Base-by-base conservation (phyloP, 2,329 filamentous ascomycete genomes). In the Sclerotinia sclerotiorum region DNA sequence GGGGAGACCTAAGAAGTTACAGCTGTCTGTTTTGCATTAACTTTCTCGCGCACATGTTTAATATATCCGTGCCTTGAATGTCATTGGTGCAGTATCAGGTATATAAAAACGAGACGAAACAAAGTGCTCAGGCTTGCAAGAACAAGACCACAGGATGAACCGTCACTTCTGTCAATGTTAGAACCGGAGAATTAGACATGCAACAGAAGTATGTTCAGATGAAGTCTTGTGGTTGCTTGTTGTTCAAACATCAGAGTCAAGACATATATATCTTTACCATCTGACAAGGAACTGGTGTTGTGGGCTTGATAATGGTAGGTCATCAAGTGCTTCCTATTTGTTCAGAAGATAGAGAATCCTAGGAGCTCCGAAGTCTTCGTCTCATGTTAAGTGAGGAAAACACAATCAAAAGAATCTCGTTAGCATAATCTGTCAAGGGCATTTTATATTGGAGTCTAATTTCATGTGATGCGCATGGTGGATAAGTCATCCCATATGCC, bases 131-230 rank as follows among this genome's bases (percentile, higher is more conserved):
- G 13, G 15, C n/a, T 2, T 19, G 3, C 29, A 62, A 39, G 8
- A 35, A 32, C 13, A n/a, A 13, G 21, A 39, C 10, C 29, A 19
- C 29, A 39, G 19, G n/a, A 27, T 51, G 46, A 15, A 39, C 46
- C n/a, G 24, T n/a, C 13, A 32, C 13, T 29, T 35, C 21, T 35
- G 13, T 24, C 27, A 39, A 62, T 21, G 7, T 15, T 51, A n/a
- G n/a, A 42, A 3, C 32, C 55, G 65, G 65, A 67, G 44, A 67
- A 67, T 67, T 67, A 67, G 55, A 42, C 44, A n/a, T 67, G 65
- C 65, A 67, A 67, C 65, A 67, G 44, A 42, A 49, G 5, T 21
- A 29, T 48, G 13, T 35, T 24, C 11, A 51, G 42, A 52, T 60
- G 55, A 42, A 61, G 44, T 39, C 1, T 27, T 42, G 7, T 39